Evolutionary conservation across 1,284 basidiomycete genomes (phyloP), one percentile per base, ranked within the genome.

Genomic region (Ceratobasidium sp.): DNA sequence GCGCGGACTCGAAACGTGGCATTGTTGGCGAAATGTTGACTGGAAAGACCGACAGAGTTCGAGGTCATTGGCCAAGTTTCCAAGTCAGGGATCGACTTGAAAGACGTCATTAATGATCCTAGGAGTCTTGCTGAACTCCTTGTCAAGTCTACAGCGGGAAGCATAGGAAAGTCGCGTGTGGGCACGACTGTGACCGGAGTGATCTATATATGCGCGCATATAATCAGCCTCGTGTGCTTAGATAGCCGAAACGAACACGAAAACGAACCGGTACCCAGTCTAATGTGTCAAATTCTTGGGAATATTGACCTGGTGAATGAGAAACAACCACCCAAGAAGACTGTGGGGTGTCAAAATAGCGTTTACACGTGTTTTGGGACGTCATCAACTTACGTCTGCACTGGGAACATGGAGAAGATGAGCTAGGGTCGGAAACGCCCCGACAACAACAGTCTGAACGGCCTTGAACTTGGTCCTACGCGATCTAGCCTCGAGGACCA

Each of bases 21-120:
- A 3, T 33, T 33, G 14, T 23, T 23, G 35, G 35, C 38, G 30
- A 60, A 48, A 12, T 14, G 23, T 5, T 60, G 41, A 5, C n/a
- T 55, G 27, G 55, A 73, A 27, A 73, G 23, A 18, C 70, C 70
- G 7, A 73, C n/a, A 7, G 70, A 60, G 35, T 33, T 48, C 6
- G 70, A 73, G 18, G 70, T 73, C 70, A 73, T 73, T 33, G 70
- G 70, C 70, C 70, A 73, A 23, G 70, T 73, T 20, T 7, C 70
- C 16, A 33, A 44, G 44, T 62, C 46, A 3, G 70, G 70, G 6
- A 73, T 62, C 6, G 48, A 33, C 27, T 73, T 73, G 70, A 73
- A 50, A 4, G 70, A 46, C 38, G 70, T 46, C 46, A 73, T 14
- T 3, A 73, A 7, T 0, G 70, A 73, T 5, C 57, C 57, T 30